These are phyloP conservation scores for Tolypocladium amazonense DNA, from an alignment of 2,329 filamentous ascomycete species.

Conservation along the genomic window DNA sequence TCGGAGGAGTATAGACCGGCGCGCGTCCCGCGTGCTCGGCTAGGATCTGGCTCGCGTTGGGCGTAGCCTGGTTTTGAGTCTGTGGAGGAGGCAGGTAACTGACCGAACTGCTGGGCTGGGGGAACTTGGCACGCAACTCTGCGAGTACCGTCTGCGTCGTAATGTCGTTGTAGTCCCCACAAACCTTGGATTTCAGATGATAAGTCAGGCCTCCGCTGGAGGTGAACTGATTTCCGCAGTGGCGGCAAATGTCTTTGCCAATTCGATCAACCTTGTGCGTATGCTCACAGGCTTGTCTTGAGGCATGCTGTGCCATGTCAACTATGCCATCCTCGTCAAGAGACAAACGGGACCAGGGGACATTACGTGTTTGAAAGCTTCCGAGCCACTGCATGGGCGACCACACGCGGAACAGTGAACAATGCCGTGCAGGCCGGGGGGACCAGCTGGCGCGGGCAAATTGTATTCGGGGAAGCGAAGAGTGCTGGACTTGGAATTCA, in stretches of 20 bases:
- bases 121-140: background rate
- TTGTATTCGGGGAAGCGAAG: no score
- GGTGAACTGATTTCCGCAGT: slow-evolving; percentile 34
- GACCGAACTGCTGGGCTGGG: background rate
- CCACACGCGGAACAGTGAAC: slow-evolving; percentile 18
- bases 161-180: slow-evolving; percentile 26
- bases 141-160: background rate
- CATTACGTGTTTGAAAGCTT: slow-evolving; percentile 22
- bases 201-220: slow-evolving; percentile 30
- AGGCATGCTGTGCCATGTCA: slow-evolving; percentile 12
- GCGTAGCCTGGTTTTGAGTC: background rate
- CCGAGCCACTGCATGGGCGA: slow-evolving; percentile 22
- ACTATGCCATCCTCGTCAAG: background rate
- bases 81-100: background rate
- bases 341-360: background rate
- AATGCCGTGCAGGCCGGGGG: slow-evolving; percentile 4
- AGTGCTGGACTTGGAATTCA: no score
- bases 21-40: background rate
- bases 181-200: slow-evolving; percentile 33
- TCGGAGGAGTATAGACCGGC: background rate
- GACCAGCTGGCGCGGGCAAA: background rate
- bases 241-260: slow-evolving; percentile 27
- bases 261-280: slow-evolving; percentile 5
- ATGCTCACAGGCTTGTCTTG: slow-evolving; percentile 15
- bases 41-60: background rate